Evolutionary conservation across 805 yeast species (phyloP).

Genomic region (Ogataea kodamae): DNA sequence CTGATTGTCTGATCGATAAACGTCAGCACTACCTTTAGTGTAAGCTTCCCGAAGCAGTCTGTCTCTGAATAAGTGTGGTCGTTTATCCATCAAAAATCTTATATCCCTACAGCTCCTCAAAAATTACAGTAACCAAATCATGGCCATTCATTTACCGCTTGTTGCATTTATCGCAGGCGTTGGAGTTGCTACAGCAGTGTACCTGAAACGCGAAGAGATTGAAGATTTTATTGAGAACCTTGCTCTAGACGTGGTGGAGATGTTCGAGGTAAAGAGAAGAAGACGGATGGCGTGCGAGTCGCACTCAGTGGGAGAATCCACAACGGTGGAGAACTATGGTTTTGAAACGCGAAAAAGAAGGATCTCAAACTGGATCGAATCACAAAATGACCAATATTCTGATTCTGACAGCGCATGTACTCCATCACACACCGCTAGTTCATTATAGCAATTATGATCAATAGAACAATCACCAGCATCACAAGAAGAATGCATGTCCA

Average conservation of each 20-base stretch:
- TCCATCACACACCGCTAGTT: conserved; percentile 29
- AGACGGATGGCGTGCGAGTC: conserved; percentile 9
- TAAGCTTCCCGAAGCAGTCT: no score
- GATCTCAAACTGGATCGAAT: conserved; percentile 7
- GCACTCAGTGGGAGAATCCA: conserved; percentile 1
- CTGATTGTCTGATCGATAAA: no score
- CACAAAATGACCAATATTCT: conserved; percentile 6
- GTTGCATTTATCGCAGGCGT: conserved; percentile 27
- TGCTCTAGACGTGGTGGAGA: conserved; percentile 17
- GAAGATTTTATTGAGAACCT: conserved; percentile 24
- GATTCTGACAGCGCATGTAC: conserved; percentile 6
- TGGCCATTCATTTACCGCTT: conserved; percentile 6
- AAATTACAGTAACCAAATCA: no score
- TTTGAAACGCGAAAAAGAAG: conserved; percentile 1
- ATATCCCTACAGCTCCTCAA: no score
- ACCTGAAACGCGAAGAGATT: conserved; percentile 27
- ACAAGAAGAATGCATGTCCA: conserved; percentile 70
- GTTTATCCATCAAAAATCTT: no score
- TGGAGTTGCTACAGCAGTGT: conserved; percentile 24
- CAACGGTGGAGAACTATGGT: conserved; percentile 4
- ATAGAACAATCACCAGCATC: conserved; percentile 53
- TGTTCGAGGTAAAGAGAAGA: conserved; percentile 11
- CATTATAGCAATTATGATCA: conserved; percentile 55
- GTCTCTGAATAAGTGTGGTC: no score
- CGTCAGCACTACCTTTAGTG: no score